phyloP scores from a whole-genome alignment of 2,329 filamentous ascomycete genomes.

The Colletotrichum liriopes region DNA sequence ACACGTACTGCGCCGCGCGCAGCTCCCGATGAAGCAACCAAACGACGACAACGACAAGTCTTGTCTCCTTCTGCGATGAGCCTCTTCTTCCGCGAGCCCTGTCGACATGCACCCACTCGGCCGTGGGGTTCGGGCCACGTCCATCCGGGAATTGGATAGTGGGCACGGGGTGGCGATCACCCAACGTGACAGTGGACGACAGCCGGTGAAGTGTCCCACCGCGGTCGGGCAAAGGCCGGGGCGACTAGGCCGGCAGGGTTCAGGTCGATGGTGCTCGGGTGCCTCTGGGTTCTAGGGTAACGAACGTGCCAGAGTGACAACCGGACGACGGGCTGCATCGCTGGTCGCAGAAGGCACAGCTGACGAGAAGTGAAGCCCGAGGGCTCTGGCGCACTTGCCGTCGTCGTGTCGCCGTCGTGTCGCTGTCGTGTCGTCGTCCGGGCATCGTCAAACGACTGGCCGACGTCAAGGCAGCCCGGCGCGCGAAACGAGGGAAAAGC shows the following conservation, averaged over 20 bases:
- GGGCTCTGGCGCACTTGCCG: slow-evolving; percentile 30
- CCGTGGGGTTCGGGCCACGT: slow-evolving; percentile 33
- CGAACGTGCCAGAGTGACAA: slow-evolving; percentile 37
- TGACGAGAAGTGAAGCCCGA: slow-evolving; percentile 4
- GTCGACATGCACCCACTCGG: slow-evolving; percentile 24
- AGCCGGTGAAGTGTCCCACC: slow-evolving; percentile 29
- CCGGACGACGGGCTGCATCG: slow-evolving; percentile 31
- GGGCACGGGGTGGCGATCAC: slow-evolving; percentile 42
- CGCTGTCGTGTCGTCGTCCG: slow-evolving; percentile 10
- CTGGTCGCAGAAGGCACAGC: slow-evolving; percentile 30
- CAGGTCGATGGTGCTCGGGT: slow-evolving; percentile 17
- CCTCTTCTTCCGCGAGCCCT: slow-evolving; percentile 33
- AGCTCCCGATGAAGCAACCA: slow-evolving; percentile 6
- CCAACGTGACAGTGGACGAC: slow-evolving; percentile 32
- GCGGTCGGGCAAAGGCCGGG: slow-evolving; percentile 39
- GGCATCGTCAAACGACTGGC: slow-evolving; percentile 32
- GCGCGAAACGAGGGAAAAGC: not conserved
- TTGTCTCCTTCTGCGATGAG: slow-evolving; percentile 22
- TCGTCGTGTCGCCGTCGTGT: slow-evolving; percentile 10
- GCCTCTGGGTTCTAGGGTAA: slow-evolving; percentile 17
- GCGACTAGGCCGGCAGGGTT: slow-evolving; percentile 24
- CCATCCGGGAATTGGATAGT: slow-evolving; percentile 32
- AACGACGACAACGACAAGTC: slow-evolving; percentile 10
- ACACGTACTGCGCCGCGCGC: slow-evolving; percentile 20
- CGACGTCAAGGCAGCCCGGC: slow-evolving; percentile 29